These are phyloP conservation scores for Malus asiatica DNA, from an alignment of 306 rosid species.

Conservation along the genomic window DNA sequence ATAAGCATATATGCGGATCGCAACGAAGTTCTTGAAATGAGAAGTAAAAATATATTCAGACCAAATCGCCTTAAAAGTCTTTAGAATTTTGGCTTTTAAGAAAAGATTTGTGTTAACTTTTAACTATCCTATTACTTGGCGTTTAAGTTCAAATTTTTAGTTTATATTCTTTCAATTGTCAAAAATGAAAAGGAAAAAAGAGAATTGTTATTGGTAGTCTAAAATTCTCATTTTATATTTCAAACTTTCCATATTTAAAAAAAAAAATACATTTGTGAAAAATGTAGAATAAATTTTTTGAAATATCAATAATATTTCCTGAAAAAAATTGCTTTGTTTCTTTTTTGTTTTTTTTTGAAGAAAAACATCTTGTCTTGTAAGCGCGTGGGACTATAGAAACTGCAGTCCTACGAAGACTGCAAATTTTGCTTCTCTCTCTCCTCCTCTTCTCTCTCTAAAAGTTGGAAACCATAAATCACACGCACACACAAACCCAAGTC, in stretches of 20 bases:
- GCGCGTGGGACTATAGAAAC: not conserved
- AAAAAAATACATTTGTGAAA: no score
- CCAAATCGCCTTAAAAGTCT: no score
- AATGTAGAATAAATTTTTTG: accelerated
- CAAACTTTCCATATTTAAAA: no score
- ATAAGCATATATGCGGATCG: no score
- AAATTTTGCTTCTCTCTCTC: not conserved
- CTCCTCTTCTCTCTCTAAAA: not conserved
- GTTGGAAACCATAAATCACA: not conserved
- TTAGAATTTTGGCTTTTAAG: no score
- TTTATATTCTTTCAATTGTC: not conserved
- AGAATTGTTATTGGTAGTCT: no score
- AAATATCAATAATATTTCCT: accelerated
- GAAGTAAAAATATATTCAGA: not conserved
- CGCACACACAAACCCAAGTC: conserved; percentile 4
- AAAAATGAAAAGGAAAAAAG: not conserved
- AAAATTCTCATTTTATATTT: no score
- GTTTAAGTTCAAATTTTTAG: not conserved
- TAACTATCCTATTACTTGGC: no score
- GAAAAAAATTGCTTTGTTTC: not conserved
- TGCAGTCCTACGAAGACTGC: not conserved
- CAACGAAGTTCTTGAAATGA: no score
- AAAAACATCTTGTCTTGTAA: not conserved
- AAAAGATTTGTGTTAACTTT: no score
- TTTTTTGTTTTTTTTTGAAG: no score